phyloP scores from a whole-genome alignment of 83 land plant species.

The Diphasiastrum complanatum region DNA sequence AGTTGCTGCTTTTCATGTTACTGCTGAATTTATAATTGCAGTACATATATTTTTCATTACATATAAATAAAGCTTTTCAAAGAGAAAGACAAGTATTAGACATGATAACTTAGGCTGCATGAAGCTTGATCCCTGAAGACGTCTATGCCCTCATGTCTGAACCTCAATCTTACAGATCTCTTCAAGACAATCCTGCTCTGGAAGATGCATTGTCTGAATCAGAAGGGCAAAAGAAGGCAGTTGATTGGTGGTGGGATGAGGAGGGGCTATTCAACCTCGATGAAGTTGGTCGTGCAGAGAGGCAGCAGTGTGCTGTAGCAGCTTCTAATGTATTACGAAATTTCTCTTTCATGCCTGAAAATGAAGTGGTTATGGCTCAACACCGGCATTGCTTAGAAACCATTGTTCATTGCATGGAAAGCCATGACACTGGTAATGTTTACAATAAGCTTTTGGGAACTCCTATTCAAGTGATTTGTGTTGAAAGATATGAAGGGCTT shows the following conservation, averaged over 20 bases:
- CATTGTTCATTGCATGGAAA: conserved; percentile 74
- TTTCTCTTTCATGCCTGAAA: conserved; percentile 97
- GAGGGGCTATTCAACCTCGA: conserved; percentile 92
- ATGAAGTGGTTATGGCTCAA: conserved; percentile 83
- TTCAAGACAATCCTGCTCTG: too few species aligned
- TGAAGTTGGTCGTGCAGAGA: conserved; percentile 82
- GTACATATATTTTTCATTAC: too few species aligned
- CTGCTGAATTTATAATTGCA: too few species aligned
- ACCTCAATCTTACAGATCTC: too few species aligned
- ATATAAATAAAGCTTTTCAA: too few species aligned
- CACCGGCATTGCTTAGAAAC: conserved; percentile 89
- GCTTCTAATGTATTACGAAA: conserved; percentile 94
- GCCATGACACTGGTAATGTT: conserved; percentile 55
- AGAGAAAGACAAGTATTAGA: too few species aligned
- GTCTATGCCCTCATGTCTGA: too few species aligned
- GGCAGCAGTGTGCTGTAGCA: conserved; percentile 85
- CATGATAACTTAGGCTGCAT: too few species aligned
- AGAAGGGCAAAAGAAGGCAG: conserved; percentile 20
- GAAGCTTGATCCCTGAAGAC: too few species aligned
- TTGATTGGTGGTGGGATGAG: conserved; percentile 88
- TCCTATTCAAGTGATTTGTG: not conserved
- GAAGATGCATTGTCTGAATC: too few species aligned
- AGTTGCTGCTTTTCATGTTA: too few species aligned
- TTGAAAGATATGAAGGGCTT: too few species aligned
- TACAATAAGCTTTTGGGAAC: not conserved